These are phyloP conservation scores for Hypericum perforatum DNA, from an alignment of 345 rosid genomes.

Conservation along the genomic window DNA sequence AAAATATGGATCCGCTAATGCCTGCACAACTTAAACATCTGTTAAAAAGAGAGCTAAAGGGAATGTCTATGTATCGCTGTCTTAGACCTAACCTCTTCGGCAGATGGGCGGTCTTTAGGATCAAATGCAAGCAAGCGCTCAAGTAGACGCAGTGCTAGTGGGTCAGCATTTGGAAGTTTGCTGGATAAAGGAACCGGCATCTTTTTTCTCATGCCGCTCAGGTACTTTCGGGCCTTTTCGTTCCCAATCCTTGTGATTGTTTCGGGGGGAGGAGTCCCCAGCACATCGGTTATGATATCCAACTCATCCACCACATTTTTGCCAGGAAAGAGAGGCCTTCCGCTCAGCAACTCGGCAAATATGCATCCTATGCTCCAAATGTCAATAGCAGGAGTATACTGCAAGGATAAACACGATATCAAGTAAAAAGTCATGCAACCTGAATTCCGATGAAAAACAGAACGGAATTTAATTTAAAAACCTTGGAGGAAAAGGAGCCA, in stretches of 20 bases:
- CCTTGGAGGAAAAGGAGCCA: constrained; percentile 90
- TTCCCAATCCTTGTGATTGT: constrained; percentile 78
- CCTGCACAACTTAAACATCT: constrained; percentile 30
- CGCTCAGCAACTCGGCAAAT: constrained; percentile 86
- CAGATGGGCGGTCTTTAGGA: too few species aligned
- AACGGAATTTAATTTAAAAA: neutral
- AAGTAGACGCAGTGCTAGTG: too few species aligned
- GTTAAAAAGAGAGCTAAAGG: neutral
- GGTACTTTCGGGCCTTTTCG: constrained; percentile 87
- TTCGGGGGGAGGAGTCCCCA: constrained; percentile 80
- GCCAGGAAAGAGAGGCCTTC: constrained; percentile 91
- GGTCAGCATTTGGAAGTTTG: constrained; percentile 11
- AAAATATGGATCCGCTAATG: constrained; percentile 88
- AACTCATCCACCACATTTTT: constrained; percentile 88
- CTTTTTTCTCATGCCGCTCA: constrained; percentile 73
- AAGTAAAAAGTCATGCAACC: constrained; percentile 1
- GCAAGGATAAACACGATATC: constrained; percentile 22
- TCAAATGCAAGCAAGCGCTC: too few species aligned
- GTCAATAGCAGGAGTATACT: constrained; percentile 98
- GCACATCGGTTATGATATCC: constrained; percentile 90
- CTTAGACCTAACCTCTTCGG: too few species aligned
- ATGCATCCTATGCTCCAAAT: constrained; percentile 99
- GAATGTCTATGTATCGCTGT: neutral
- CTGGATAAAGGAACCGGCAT: constrained; percentile 19
- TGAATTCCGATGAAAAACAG: constrained; percentile 47